phyloP scores from a whole-genome alignment of 1,139 yeast genomes.

The Tardiomyces digboiensis region DNA sequence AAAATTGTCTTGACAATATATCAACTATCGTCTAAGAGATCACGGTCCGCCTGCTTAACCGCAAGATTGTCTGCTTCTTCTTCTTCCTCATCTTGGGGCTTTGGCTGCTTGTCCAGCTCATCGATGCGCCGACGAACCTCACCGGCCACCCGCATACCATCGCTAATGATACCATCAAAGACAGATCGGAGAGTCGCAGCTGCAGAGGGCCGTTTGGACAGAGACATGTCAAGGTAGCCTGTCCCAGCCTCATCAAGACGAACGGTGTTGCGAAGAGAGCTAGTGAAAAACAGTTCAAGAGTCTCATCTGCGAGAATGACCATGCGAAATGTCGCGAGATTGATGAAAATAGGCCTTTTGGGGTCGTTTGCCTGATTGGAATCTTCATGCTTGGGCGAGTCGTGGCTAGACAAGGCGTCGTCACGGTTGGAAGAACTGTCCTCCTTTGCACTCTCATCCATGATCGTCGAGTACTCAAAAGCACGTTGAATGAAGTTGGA shows the following conservation, averaged over 20 bases:
- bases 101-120: constrained; percentile 29
- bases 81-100: constrained; percentile 20
- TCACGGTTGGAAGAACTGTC: too few species aligned
- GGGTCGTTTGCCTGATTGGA: constrained; percentile 21
- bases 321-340: constrained; percentile 90
- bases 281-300: constrained; percentile 71
- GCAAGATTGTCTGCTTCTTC: constrained; percentile 20
- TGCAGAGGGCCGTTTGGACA: constrained; percentile 25
- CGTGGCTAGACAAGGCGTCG: too few species aligned
- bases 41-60: constrained; percentile 29
- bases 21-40: constrained; percentile 23
- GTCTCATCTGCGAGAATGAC: constrained; percentile 91
- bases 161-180: constrained; percentile 87
- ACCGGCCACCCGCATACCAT: constrained; percentile 83
- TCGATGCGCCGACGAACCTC: constrained; percentile 86
- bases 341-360: constrained; percentile 55
- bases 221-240: constrained; percentile 17
- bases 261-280: constrained; percentile 54
- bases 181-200: constrained; percentile 67
- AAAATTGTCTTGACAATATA: constrained; percentile 2
- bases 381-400: not conserved
- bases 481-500: constrained; percentile 81
- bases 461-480: constrained; percentile 55
- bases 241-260: constrained; percentile 46
- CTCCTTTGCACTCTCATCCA: constrained; percentile 22